Evolutionary conservation across 2,329 filamentous ascomycete genomes (phyloP).

Genomic region (Penicillium sp.): DNA sequence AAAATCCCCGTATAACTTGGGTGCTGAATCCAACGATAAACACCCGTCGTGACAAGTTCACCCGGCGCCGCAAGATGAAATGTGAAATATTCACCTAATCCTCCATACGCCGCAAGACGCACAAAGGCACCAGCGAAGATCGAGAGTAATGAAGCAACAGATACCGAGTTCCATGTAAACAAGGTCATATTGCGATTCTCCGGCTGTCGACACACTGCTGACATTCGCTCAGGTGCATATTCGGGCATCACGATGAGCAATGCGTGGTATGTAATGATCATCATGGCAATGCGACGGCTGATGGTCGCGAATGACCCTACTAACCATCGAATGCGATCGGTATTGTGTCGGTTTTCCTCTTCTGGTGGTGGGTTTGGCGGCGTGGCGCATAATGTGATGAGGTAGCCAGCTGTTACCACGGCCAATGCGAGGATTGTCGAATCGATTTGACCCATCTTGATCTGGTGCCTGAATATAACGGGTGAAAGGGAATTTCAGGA

Average conservation of each 20-base stretch:
- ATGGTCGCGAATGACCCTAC: slow-evolving; percentile 7
- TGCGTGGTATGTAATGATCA: slow-evolving; percentile 18
- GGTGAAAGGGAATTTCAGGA: background rate
- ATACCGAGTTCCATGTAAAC: slow-evolving; percentile 24
- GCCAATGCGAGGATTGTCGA: slow-evolving; percentile 9
- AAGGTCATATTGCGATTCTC: slow-evolving; percentile 12
- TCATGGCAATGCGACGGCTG: slow-evolving; percentile 5
- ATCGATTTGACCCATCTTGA: slow-evolving; percentile 6
- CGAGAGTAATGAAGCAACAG: slow-evolving; percentile 12
- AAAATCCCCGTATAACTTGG: slow-evolving; percentile 48
- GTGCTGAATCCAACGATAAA: slow-evolving; percentile 50
- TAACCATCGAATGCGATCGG: slow-evolving; percentile 18
- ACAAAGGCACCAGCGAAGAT: slow-evolving; percentile 22
- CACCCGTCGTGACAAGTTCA: slow-evolving; percentile 42
- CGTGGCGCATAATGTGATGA: slow-evolving; percentile 17
- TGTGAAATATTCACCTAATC: slow-evolving; percentile 50
- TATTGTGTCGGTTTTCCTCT: slow-evolving; percentile 8
- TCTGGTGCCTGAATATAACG: background rate
- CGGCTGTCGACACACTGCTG: slow-evolving; percentile 16
- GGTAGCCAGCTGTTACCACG: slow-evolving; percentile 15
- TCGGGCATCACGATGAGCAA: slow-evolving; percentile 12
- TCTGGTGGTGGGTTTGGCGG: slow-evolving; percentile 18
- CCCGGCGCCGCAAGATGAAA: slow-evolving; percentile 48
- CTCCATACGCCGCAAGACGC: slow-evolving; percentile 40
- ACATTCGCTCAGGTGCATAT: slow-evolving; percentile 3